phyloP scores from a whole-genome alignment of 352 stramenopile genomes.

The Halophytophthora batemanensis region DNA sequence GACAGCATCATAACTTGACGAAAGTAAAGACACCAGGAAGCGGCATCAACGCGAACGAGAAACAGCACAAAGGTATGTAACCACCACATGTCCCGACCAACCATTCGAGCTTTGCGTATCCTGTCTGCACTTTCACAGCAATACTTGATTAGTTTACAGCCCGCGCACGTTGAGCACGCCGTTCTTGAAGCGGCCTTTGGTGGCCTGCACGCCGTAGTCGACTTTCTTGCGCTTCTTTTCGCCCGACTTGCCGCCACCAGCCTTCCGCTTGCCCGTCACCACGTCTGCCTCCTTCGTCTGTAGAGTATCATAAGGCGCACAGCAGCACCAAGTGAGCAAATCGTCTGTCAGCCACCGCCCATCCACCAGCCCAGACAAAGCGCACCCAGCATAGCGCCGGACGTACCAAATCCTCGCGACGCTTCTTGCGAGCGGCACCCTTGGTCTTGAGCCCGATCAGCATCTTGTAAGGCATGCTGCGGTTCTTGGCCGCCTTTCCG shows the following conservation, averaged over 20 bases:
- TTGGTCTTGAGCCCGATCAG: conserved; percentile 74
- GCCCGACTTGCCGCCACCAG: conserved; percentile 29
- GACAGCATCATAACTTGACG: not conserved
- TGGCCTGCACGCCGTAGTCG: conserved; percentile 74
- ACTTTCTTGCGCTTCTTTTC: conserved; percentile 66
- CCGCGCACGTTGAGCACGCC: conserved; percentile 68
- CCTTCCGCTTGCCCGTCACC: conserved; percentile 65
- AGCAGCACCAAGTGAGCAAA: not conserved
- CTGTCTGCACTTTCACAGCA: conserved; percentile 5
- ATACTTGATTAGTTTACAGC: conserved; percentile 26
- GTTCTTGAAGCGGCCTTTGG: conserved; percentile 70
- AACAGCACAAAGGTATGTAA: not conserved
- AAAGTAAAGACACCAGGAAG: too few species aligned
- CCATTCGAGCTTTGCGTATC: not conserved
- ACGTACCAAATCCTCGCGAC: conserved; percentile 58
- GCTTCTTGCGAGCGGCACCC: conserved; percentile 41
- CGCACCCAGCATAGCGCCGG: not conserved
- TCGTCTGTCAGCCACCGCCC: not conserved
- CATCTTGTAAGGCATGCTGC: conserved; percentile 69
- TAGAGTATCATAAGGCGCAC: conserved; percentile 4
- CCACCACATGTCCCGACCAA: not conserved
- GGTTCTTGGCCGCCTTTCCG: conserved; percentile 53
- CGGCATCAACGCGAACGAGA: too few species aligned
- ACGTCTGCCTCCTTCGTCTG: conserved; percentile 70
- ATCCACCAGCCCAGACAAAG: not conserved